Base-by-base conservation (phyloP, 495 filamentous ascomycete species). In the Cercophora newfieldiana region DNA sequence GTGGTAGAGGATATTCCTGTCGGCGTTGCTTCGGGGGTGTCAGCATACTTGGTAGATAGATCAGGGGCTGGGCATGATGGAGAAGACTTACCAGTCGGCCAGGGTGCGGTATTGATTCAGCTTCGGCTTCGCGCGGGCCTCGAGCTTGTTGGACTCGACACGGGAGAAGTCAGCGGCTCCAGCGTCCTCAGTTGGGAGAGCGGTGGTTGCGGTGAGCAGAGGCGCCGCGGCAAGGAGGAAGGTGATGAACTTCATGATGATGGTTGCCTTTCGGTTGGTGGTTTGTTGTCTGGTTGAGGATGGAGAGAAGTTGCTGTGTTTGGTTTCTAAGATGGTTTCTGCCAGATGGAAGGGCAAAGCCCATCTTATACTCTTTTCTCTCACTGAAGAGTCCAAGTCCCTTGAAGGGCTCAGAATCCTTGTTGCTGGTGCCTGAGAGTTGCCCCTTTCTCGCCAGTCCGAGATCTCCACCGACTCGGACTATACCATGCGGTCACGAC, bases 1-100 rank as follows among this genome's bases (percentile, higher is more conserved):
- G 54, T 57, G 54, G 25, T 2, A 57, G 24, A 57, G 54, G 25
- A 28, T 57, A 18, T 57, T 57, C 18, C 54, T 28, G 54, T 57
- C 54, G 19, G 16, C 22, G 12, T 57, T 28, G 54, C 54, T 57
- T 12, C 49, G n/a, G 8, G 31, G n/a, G 57, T 66, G 37, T 47
- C 18, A 47, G 37, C 37, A n/a, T n/a, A n/a, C n/a, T n/a, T 47
- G 37, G 37, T 7, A 47, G 18, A 7, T 7, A 47, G 37, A 47
- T 47, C 7, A 47, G 18, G 37, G 37, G 37, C 7, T 7, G 37
- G 18, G 7, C 7, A 47, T 7, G 37, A 47, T 7, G 37, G 37
- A n/a, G n/a, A n/a, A n/a, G 37, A 47, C 37, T 7, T 7, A 47
- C 37, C 37, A 47, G 37, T 47, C 37, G 18, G 37, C 37, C 7